Evolutionary conservation across 1,284 basidiomycete species (phyloP).

Genomic region (Ustilago tritici): DNA sequence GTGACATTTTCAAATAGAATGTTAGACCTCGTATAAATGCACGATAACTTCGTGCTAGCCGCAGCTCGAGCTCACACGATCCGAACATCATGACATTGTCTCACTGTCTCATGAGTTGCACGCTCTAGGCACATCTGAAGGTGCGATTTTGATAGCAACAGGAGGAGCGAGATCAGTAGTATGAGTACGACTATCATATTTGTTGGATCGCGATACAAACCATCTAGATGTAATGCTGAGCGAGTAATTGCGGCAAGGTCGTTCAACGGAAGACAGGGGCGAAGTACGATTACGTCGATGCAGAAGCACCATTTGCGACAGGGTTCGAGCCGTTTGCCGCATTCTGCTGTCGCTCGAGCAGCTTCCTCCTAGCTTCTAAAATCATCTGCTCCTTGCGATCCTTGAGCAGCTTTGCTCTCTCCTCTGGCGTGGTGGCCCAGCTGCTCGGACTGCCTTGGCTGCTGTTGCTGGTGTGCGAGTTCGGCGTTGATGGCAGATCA

Average conservation of each 20-base stretch:
- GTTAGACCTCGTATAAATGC: neutral
- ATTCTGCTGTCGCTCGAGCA: constrained; percentile 34
- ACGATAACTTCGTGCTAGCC: neutral
- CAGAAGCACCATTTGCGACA: neutral
- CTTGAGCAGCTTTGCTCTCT: constrained; percentile 43
- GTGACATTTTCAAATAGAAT: neutral
- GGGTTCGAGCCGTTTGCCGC: constrained; percentile 10
- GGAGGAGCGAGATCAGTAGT: neutral
- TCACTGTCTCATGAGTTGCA: neutral
- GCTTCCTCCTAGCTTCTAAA: constrained; percentile 45
- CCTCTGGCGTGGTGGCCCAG: constrained; percentile 50
- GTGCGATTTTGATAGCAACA: neutral
- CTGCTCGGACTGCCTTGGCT: constrained; percentile 36
- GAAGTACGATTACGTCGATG: neutral
- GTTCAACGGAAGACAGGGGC: neutral
- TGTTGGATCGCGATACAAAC: neutral
- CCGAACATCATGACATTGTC: neutral
- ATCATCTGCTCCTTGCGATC: constrained; percentile 59
- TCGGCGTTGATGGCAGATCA: constrained; percentile 17
- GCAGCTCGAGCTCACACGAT: neutral
- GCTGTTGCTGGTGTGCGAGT: constrained; percentile 19
- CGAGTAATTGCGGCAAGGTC: neutral
- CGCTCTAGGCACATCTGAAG: neutral
- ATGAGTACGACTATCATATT: neutral
- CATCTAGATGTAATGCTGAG: neutral